Evolutionary conservation across 768 basidiomycete genomes (phyloP), one percentile per base, ranked within the genome.

Genomic region (Boletus coccyginus): DNA sequence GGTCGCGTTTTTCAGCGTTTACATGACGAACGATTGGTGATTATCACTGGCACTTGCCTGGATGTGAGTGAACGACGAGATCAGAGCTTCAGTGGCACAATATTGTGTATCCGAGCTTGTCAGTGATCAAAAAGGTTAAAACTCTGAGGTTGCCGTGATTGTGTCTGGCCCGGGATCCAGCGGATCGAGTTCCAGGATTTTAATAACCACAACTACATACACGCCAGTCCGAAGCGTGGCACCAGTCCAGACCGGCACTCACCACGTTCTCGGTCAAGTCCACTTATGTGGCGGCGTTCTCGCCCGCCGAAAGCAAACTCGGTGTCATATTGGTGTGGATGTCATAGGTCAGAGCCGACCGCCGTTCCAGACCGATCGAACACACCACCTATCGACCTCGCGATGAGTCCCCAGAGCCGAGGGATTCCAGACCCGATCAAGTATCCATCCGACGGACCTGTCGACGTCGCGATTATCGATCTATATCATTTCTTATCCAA

Each of bases 41-140:
- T 9, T 8, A 29, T 17, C n/a, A 36, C 35, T 36, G 6, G 35
- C 35, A 51, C 50, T 43, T 52, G 24, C 52, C 62, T 61, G 46
- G 17, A 35, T 38, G 53, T 32, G n/a, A 11, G 35, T 24, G 44
- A 31, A 33, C 33, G 7, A 33, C 43, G 19, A 40, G 43, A 29
- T 45, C 35, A 27, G 6, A 5, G 27, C 5, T 27, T 27, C 13
- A 14, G 41, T 42, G 36, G 33, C 19, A 38, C 14, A 48, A 27
- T 6, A 27, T 12, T 36, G 24, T 29, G 21, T 31, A 32, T 41
- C 58, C 59, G 49, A 38, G 29, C 35, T 52, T 45, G 48, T 36
- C 39, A 40, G 49, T n/a, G 50, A 62, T 53, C 39, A 45, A 52
- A 66, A 64, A 65, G 63, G 53, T 21, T 57, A 65, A 66, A 66